A percentile compares a stretch with the other conserved stretches of the same genome.
These are phyloP conservation scores for Pezizomycotina sp. DNA, from an alignment of 2,329 filamentous ascomycete species.

Conservation along the genomic window DNA sequence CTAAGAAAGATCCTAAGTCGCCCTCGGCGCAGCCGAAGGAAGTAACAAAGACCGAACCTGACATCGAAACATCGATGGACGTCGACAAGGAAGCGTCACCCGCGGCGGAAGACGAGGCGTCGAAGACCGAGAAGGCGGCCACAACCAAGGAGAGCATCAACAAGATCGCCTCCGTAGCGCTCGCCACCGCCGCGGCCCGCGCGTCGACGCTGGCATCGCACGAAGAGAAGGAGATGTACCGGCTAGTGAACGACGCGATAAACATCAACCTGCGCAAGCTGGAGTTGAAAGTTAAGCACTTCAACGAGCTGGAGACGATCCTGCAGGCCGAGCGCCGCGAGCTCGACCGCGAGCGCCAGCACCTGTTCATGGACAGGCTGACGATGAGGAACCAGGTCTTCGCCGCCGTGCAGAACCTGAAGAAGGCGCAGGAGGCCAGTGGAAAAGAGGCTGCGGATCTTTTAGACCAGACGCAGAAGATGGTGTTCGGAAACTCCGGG, in stretches of 20 bases:
- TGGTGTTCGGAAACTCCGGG: conserved; percentile 11
- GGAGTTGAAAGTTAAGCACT: conserved; percentile 88
- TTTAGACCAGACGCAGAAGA: conserved; percentile 26
- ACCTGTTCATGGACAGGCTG: conserved; percentile 82
- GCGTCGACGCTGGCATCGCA: conserved; percentile 80
- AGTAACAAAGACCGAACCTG: conserved; percentile 32
- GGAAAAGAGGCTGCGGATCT: conserved; percentile 28
- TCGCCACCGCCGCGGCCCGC: conserved; percentile 73
- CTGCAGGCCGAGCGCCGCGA: conserved; percentile 84
- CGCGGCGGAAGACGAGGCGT: conserved; percentile 39
- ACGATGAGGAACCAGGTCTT: conserved; percentile 76
- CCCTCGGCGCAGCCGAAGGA: conserved; percentile 5
- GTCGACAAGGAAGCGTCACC: conserved; percentile 37
- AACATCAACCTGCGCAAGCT: conserved; percentile 93
- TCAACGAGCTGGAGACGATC: conserved; percentile 86
- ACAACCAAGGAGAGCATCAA: conserved; percentile 26
- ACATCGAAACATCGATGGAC: conserved; percentile 32
- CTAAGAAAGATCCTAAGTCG: too few relatives aligned
- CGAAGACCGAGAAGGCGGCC: conserved; percentile 36
- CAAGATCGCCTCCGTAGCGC: conserved; percentile 54
- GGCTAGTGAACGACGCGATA: conserved; percentile 76
- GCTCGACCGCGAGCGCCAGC: conserved; percentile 76
- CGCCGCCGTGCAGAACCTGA: conserved; percentile 63
- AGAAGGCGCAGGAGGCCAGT: conserved; percentile 32
- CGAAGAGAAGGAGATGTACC: conserved; percentile 91